Evolutionary conservation across 306 rosid genomes (phyloP).

Genomic region (Erythrophleum fordii): DNA sequence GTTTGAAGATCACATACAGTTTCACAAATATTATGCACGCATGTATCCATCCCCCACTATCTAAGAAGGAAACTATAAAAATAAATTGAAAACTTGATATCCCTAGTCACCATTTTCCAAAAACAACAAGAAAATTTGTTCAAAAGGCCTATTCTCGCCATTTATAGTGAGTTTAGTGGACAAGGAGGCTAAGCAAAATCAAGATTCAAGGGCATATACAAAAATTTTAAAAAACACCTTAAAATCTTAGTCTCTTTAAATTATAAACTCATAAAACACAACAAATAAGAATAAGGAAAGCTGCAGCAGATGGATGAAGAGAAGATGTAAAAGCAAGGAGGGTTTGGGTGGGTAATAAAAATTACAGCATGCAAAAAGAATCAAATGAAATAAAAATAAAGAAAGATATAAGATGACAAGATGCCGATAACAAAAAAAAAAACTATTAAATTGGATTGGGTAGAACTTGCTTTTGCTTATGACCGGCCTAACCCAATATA

Average conservation of each 20-base stretch:
- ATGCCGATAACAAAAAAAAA: too few relatives aligned
- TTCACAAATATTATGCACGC: not conserved
- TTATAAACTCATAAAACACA: not conserved
- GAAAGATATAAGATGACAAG: too few relatives aligned
- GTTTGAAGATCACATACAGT: not conserved
- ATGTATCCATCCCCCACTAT: not conserved
- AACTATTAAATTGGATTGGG: too few relatives aligned
- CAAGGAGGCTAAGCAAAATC: not conserved
- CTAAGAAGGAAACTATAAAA: slow-evolving; percentile 30
- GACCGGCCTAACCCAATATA: too few relatives aligned
- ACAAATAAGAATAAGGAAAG: too few relatives aligned
- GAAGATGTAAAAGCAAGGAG: too few relatives aligned
- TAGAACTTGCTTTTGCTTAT: too few relatives aligned
- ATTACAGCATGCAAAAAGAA: too few relatives aligned
- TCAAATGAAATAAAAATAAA: too few relatives aligned
- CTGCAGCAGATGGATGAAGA: too few relatives aligned
- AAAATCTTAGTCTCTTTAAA: not conserved
- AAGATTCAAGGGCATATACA: not conserved
- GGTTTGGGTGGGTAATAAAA: too few relatives aligned
- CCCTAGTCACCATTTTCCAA: slow-evolving; percentile 3
- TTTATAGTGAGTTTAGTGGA: not conserved
- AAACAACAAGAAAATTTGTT: slow-evolving; percentile 23
- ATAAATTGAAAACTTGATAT: slow-evolving; percentile 2
- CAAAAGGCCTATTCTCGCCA: slow-evolving; percentile 22
- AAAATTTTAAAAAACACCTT: not conserved